Base-by-base conservation (phyloP, 1,284 basidiomycete species). In the Chalciporus sp. region DNA sequence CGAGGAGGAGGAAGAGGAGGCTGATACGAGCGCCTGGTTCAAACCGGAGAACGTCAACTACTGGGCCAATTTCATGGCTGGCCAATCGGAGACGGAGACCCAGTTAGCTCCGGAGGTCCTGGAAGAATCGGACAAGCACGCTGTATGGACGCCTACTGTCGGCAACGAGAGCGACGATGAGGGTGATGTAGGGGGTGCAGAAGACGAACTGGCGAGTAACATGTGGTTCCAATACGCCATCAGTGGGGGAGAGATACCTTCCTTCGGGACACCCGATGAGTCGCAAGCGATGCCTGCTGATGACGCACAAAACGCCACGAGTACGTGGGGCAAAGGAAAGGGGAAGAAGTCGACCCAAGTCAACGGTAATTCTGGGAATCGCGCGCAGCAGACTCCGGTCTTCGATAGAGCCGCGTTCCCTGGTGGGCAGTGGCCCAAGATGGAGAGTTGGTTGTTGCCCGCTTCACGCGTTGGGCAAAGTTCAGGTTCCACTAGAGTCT, bases 141-240 rank as follows among this genome's bases (percentile, higher is more conserved):
- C 58, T 5, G 58, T 63, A 43, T 74, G 74, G 74, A 75, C 65
- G 29, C 74, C 74, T 1, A 60, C 59, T 12, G 51, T 55, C 19
- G 20, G 23, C 16, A 55, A 42, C 26, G 61, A 62, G 31, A 64
- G 57, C 29, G 67, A 66, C 0, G 66, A 65, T 2, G 69, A 69
- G 2, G 68, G 55, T 0, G 61, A 48, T 17, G 23, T 47, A 10
- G 65, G 45, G 7, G 65, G 31, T 1, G 51, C 11, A 9, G 67
- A 58, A 14, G 54, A 56, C 2, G 47, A 42, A 1, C 44, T 70
- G 49, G 67, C 39, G 35, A 53, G 53, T 11, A 52, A 51, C 23
- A 35, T 72, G 46, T 68, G 67, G 67, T 57, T 68, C 65, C 66
- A 68, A 27, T 68, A 62, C 8, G 67, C 67, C 5, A 60, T 71